A percentile compares a stretch with the other conserved stretches of the same genome.
These are phyloP conservation scores for Solanum clarkiae DNA, from an alignment of 257 asterid genomes.

Conservation along the genomic window DNA sequence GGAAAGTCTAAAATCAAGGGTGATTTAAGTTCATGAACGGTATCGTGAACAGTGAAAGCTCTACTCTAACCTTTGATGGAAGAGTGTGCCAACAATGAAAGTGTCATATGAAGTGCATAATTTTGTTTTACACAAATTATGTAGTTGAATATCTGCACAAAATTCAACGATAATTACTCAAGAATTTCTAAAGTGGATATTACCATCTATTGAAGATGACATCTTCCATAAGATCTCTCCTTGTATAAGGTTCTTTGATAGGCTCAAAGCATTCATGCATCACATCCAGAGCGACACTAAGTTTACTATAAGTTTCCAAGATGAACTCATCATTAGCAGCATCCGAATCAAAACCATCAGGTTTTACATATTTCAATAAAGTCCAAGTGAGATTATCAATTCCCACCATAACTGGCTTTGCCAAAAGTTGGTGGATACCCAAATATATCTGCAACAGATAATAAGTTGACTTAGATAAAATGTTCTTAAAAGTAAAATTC, in stretches of 20 bases:
- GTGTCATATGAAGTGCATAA: not conserved
- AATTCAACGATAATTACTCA: not conserved
- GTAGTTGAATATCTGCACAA: not conserved
- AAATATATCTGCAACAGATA: slow-evolving; percentile 38
- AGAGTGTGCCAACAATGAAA: not conserved
- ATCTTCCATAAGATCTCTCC: slow-evolving; percentile 64
- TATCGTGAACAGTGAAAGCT: not conserved
- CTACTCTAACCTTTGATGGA: not conserved
- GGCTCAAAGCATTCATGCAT: slow-evolving; percentile 88
- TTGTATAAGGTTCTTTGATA: slow-evolving; percentile 51
- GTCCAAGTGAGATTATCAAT: slow-evolving; percentile 52
- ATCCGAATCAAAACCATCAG: slow-evolving; percentile 12
- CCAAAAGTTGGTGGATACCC: slow-evolving; percentile 43
- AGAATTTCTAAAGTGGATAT: not conserved
- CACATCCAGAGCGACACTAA: slow-evolving; percentile 51
- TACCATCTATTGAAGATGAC: slow-evolving; percentile 58
- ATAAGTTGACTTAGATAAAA: not conserved
- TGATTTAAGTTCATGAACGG: not conserved
- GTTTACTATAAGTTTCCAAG: slow-evolving; percentile 44
- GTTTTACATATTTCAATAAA: slow-evolving; percentile 32
- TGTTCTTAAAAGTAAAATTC: not conserved
- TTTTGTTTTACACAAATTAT: not conserved
- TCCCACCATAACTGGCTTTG: slow-evolving; percentile 41
- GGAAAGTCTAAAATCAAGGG: not conserved
- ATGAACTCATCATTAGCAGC: slow-evolving; percentile 18